Evolutionary conservation across 345 rosid genomes (phyloP).

Genomic region (Heritiera littoralis): DNA sequence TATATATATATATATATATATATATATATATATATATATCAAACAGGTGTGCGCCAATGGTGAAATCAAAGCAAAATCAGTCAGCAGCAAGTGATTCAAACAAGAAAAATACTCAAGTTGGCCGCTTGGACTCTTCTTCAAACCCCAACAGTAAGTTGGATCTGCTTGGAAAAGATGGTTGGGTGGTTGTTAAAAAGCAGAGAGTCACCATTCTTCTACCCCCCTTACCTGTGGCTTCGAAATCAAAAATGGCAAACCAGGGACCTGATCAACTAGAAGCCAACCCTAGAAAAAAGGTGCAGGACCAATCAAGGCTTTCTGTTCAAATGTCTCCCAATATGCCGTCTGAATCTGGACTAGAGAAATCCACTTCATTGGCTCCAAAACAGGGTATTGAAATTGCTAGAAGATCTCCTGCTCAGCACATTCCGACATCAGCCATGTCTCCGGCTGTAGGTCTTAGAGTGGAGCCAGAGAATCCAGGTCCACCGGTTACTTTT

Average conservation of each 20-base stretch:
- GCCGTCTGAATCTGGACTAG: constrained; percentile 42
- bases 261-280: constrained; percentile 37
- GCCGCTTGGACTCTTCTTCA: constrained; percentile 18
- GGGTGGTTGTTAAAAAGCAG: constrained; percentile 77
- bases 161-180: constrained; percentile 49
- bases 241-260: constrained; percentile 35
- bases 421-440: constrained; percentile 21
- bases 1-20: not conserved
- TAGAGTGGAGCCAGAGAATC: constrained; percentile 25
- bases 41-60: constrained; percentile 38
- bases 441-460: constrained; percentile 25
- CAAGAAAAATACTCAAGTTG: constrained; percentile 11
- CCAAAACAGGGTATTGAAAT: constrained; percentile 21
- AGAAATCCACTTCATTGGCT: constrained; percentile 26
- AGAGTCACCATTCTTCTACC: constrained; percentile 68
- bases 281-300: constrained; percentile 21
- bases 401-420: constrained; percentile 27
- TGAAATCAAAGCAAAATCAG: constrained; percentile 44
- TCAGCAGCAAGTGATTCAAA: constrained; percentile 26
- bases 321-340: constrained; percentile 26
- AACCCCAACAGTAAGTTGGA: constrained; percentile 33
- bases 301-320: constrained; percentile 22
- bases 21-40: not conserved
- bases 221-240: constrained; percentile 39
- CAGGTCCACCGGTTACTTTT: not conserved